Base-by-base conservation (phyloP, 2,329 filamentous ascomycete genomes). In the Ophiostoma perfectum region DNA sequence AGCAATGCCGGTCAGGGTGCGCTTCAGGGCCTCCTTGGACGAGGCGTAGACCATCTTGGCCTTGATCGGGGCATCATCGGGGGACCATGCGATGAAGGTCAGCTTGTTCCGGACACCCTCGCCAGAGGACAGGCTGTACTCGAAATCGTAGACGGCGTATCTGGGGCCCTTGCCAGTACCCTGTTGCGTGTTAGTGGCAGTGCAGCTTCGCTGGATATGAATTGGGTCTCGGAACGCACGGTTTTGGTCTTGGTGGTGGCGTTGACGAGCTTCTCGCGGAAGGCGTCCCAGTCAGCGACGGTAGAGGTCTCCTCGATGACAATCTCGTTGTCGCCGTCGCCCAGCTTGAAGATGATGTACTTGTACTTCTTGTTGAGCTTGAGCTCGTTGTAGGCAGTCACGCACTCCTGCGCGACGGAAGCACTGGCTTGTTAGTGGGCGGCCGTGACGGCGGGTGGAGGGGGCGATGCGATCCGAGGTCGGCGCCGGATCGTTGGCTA, bases 21-120 rank as follows among this genome's bases (percentile, higher is more conserved):
- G 88, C 86, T 93, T 94, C 74, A 95, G 85, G 70, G 90, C 89
- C 75, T 93, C 90, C 83, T 94, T 95, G 80, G 91, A 95, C 66
- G 91, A 91, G 75, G 91, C 90, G 84, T 94, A 95, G 79, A 93
- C 85, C 91, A 95, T 95, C 85, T 93, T 93, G 80, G 89, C 85
- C 91, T 89, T 89, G 80, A 93, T 84, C 73, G 85, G 82, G 72
- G 91, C 90, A 84, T 92, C 88, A 86, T 95, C 90, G 70, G 90
- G 90, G 72, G 89, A 90, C 90, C 90, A 93, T 74, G 88, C 84
- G 74, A 93, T 87, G 81, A 93, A 92, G 76, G 87, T 86, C 75
- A 92, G 52, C 47, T 58, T 60, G 65, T 85, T 88, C 86, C 90
- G 87, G 76, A 83, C 82, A 75, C 91, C 91, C 80, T 93, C 91